phyloP scores from a whole-genome alignment of 148 eudicot species.

The Rheum nobile region DNA sequence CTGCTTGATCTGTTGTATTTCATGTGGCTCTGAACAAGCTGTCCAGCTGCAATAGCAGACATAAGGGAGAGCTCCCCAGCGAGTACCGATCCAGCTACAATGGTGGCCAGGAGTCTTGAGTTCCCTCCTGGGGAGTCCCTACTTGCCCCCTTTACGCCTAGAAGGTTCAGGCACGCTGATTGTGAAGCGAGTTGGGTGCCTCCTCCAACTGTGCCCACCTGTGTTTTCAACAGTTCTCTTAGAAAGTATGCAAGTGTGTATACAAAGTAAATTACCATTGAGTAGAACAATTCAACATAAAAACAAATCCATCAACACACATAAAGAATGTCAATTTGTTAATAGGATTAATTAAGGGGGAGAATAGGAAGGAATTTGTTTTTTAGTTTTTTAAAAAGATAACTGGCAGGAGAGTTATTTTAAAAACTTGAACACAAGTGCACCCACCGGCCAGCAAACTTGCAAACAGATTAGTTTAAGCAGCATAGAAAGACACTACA shows the following conservation, averaged over 20 bases:
- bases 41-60: slow-evolving; percentile 32
- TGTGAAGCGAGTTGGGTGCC: slow-evolving; percentile 33
- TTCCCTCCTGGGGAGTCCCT: slow-evolving; percentile 23
- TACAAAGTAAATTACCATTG: background rate
- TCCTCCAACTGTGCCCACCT: slow-evolving; percentile 37
- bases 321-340: background rate
- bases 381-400: background rate
- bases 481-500: background rate
- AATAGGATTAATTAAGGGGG: background rate
- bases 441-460: no score
- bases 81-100: slow-evolving; percentile 30
- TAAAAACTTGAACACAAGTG: background rate
- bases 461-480: background rate
- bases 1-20: slow-evolving; percentile 36
- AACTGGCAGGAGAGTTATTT: background rate
- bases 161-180: slow-evolving; percentile 29
- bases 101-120: slow-evolving; percentile 25
- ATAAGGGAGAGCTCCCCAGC: slow-evolving; percentile 33
- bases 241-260: background rate
- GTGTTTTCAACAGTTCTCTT: background rate
- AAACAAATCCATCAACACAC: background rate
- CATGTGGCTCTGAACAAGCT: slow-evolving; percentile 30
- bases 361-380: background rate
- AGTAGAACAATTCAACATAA: background rate
- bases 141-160: slow-evolving; percentile 28